Conservation (phyloP, 495 filamentous ascomycete species). For the Barbatosphaeria neglecta region DNA sequence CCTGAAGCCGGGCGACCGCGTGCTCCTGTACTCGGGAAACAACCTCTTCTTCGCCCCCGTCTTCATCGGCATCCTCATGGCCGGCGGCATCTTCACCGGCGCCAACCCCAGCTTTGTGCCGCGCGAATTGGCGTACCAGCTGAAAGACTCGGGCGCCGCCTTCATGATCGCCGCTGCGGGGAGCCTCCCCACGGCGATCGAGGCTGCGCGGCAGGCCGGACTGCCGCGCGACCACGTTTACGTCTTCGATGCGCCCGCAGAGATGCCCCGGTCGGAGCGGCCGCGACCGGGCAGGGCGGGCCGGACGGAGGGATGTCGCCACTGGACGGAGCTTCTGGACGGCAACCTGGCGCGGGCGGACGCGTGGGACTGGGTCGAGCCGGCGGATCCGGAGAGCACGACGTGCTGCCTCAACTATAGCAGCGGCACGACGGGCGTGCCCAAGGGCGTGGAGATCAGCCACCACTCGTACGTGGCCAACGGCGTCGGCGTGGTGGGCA, state of each 20-base stretch:
- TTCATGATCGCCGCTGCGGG: constrained; percentile 48
- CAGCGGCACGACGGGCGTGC: constrained; percentile 69
- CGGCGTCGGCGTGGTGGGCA: constrained; percentile 38
- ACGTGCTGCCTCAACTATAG: constrained; percentile 55
- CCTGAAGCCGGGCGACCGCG: constrained; percentile 55
- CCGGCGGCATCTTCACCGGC: constrained; percentile 68
- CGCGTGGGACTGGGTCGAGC: constrained; percentile 31
- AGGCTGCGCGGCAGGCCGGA: constrained; percentile 57
- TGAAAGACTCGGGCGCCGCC: constrained; percentile 55
- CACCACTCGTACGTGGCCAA: constrained; percentile 66
- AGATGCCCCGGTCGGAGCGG: constrained; percentile 25
- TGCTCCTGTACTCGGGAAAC: constrained; percentile 63
- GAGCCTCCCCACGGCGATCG: constrained; percentile 48
- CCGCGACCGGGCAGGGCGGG: constrained; percentile 24
- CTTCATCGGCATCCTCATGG: constrained; percentile 62
- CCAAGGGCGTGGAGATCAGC: constrained; percentile 73
- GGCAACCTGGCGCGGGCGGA: constrained; percentile 27
- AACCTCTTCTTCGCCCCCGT: constrained; percentile 62
- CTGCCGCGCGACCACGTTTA: constrained; percentile 41
- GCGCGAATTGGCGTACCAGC: constrained; percentile 62
- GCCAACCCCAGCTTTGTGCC: constrained; percentile 67
- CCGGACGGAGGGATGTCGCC: constrained; percentile 19
- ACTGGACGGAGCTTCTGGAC: constrained; percentile 32
- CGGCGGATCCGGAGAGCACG: constrained; percentile 17
- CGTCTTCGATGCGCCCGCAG: constrained; percentile 35